Evolutionary conservation across 2,329 filamentous ascomycete genomes (phyloP).

Genomic region (Penicillium thymicola): DNA sequence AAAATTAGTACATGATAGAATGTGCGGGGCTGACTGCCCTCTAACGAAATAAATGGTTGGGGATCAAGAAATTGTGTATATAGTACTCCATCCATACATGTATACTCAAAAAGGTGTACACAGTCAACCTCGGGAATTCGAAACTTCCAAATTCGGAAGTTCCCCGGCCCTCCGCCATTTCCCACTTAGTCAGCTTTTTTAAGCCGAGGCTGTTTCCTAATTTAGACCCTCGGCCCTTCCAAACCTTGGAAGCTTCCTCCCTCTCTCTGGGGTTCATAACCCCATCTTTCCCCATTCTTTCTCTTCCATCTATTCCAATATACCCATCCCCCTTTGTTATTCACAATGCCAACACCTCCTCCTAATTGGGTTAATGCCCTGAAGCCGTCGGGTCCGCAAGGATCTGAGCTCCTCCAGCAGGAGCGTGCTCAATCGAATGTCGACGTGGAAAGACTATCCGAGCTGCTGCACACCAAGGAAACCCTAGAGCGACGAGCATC

Average conservation of each 20-base stretch:
- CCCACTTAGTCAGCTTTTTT: conserved; percentile 6
- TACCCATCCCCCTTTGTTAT: background rate
- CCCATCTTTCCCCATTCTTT: conserved; percentile 4
- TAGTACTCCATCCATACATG: background rate
- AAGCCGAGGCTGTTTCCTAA: conserved; percentile 25
- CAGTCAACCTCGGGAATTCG: background rate
- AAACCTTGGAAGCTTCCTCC: background rate
- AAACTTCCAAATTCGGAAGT: background rate
- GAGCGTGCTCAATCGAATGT: conserved; percentile 67
- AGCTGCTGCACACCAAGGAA: conserved; percentile 67
- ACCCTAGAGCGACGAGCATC: conserved; percentile 58
- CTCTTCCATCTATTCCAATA: background rate
- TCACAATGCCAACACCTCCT: conserved; percentile 40
- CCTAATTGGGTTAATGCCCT: conserved; percentile 66
- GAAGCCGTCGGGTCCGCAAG: conserved; percentile 64
- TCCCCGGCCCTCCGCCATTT: background rate
- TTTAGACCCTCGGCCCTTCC: conserved; percentile 19
- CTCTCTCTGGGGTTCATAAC: conserved; percentile 20
- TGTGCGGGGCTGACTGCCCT: background rate
- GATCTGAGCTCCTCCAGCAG: conserved; percentile 63
- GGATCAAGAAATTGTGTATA: background rate
- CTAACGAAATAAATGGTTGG: background rate
- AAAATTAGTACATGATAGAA: background rate
- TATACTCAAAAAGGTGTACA: background rate
- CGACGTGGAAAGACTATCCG: conserved; percentile 63